These are phyloP conservation scores for Neofusicoccum sp. DNA, from an alignment of 2,329 filamentous ascomycete genomes.

Conservation along the genomic window DNA sequence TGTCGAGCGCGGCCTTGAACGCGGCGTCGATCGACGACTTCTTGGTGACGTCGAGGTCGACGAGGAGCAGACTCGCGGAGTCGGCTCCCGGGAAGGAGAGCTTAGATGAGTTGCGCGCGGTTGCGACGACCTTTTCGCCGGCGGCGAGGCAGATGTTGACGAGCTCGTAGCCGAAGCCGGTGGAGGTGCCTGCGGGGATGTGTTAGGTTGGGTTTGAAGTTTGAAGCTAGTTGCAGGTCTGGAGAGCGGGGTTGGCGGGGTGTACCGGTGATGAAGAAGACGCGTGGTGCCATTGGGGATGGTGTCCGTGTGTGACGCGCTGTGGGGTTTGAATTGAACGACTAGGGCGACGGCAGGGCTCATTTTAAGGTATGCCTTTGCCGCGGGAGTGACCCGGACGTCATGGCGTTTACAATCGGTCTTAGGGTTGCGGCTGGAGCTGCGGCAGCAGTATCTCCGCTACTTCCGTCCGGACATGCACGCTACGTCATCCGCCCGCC, in stretches of 20 bases:
- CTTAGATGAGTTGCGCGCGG: constrained; percentile 44
- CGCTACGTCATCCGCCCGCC: too few species aligned
- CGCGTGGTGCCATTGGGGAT: constrained; percentile 39
- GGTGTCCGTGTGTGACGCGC: neutral
- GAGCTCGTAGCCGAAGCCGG: constrained; percentile 47
- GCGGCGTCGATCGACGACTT: constrained; percentile 45
- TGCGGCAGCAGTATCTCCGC: neutral
- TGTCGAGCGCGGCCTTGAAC: constrained; percentile 45
- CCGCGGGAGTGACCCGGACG: neutral
- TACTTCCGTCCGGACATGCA: neutral
- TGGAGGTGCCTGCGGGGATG: constrained; percentile 36
- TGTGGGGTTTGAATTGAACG: neutral
- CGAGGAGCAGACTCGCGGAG: constrained; percentile 39
- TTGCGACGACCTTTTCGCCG: constrained; percentile 47
- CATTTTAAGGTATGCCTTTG: neutral
- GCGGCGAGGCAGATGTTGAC: constrained; percentile 31
- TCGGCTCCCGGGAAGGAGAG: constrained; percentile 34
- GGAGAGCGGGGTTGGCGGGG: neutral
- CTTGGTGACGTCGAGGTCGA: constrained; percentile 55
- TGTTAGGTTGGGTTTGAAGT: neutral
- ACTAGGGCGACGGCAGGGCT: neutral
- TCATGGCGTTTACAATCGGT: neutral
- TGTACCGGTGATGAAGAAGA: constrained; percentile 41
- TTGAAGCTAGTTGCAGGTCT: too few species aligned
- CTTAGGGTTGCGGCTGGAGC: neutral